phyloP scores from a whole-genome alignment of 1,284 basidiomycete genomes.

The Irpex sp. region DNA sequence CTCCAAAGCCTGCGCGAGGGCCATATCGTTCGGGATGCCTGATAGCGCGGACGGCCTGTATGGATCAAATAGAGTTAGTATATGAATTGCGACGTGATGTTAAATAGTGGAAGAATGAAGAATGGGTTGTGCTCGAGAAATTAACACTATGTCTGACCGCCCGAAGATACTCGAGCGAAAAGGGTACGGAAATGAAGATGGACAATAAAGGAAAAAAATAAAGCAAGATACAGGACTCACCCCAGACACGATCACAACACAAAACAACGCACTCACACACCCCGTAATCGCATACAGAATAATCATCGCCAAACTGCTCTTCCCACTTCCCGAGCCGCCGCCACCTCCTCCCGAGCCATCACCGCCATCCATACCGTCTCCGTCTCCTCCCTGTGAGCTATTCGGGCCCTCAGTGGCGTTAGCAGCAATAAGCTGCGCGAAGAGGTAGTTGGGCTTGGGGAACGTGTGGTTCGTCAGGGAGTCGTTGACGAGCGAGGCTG shows the following conservation, averaged over 20 bases:
- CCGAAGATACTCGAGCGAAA: neutral
- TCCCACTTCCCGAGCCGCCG: conserved; percentile 12
- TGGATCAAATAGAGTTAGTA: conserved; percentile 8
- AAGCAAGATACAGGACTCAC: conserved; percentile 80
- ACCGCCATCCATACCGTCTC: conserved; percentile 7
- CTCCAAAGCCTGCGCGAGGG: conserved; percentile 48
- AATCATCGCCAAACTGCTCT: conserved; percentile 72
- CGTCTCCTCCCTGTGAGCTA: conserved; percentile 8
- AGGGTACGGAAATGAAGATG: neutral
- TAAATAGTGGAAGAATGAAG: too few relatives aligned
- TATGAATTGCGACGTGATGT: neutral
- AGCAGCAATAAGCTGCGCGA: conserved; percentile 63
- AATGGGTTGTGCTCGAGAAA: too few relatives aligned
- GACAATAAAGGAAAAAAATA: conserved; percentile 23
- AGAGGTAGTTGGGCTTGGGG: conserved; percentile 54
- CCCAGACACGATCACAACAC: conserved; percentile 77
- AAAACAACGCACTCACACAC: conserved; percentile 78
- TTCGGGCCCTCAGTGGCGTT: conserved; percentile 48
- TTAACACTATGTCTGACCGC: too few relatives aligned
- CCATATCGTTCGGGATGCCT: conserved; percentile 92
- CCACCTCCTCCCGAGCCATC: conserved; percentile 17
- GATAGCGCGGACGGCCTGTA: conserved; percentile 73
- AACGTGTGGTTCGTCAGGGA: conserved; percentile 41
- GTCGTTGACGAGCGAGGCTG: conserved; percentile 43
- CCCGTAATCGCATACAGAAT: conserved; percentile 86